Evolutionary conservation across 164 flowering plant genomes (phyloP).

Genomic region (Vitis riparia): DNA sequence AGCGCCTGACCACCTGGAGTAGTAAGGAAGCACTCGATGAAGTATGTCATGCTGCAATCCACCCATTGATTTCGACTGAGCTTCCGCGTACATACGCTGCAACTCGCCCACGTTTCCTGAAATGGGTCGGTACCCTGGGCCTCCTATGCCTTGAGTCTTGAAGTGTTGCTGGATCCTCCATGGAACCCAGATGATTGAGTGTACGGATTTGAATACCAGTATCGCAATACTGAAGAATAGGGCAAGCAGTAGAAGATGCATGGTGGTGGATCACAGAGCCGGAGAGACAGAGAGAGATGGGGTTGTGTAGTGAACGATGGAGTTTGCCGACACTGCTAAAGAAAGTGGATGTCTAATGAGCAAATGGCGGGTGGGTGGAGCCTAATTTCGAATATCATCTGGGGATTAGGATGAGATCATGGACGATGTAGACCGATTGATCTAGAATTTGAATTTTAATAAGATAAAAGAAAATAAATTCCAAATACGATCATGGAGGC

Average conservation of each 20-base stretch:
- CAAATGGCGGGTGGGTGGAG: too few relatives aligned
- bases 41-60: constrained; percentile 30
- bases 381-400: too few relatives aligned
- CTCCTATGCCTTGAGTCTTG: constrained; percentile 13
- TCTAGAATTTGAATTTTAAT: too few relatives aligned
- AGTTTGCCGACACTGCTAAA: too few relatives aligned
- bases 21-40: constrained; percentile 1
- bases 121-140: constrained; percentile 39
- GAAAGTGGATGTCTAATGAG: too few relatives aligned
- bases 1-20: not conserved
- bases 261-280: not conserved
- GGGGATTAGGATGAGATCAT: too few relatives aligned
- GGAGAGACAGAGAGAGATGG: not conserved
- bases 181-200: too few relatives aligned
- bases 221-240: not conserved
- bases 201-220: constrained; percentile 11
- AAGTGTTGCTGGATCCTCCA: constrained; percentile 2
- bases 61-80: constrained; percentile 26
- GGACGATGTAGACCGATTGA: too few relatives aligned
- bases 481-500: too few relatives aligned
- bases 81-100: constrained; percentile 27
- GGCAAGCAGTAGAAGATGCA: constrained; percentile 6
- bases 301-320: too few relatives aligned
- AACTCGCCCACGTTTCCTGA: constrained; percentile 36
- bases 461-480: too few relatives aligned